Conservation (phyloP, 2,329 filamentous ascomycete genomes). For the Sporothrix brasiliensis region DNA sequence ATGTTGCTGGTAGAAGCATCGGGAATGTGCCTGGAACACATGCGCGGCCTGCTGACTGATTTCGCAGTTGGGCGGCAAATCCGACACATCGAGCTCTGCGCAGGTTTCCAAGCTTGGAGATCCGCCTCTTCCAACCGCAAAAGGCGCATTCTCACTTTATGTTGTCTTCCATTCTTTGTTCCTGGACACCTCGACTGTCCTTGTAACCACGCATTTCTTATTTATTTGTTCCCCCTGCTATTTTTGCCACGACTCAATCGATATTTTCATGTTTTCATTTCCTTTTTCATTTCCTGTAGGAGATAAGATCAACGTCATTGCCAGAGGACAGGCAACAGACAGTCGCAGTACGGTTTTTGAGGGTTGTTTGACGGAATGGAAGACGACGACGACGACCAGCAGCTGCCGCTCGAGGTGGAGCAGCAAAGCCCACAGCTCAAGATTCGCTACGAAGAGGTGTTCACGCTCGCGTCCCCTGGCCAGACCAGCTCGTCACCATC, state of each 20-base stretch:
- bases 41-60: constrained; percentile 26
- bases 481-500: constrained; percentile 36
- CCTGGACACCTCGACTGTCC: not conserved
- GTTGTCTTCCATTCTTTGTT: not conserved
- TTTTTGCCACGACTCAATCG: too few species aligned
- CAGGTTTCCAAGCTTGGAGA: constrained; percentile 14
- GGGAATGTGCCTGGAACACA: constrained; percentile 20
- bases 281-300: not conserved
- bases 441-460: constrained; percentile 31
- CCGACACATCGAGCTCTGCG: not conserved
- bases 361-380: not conserved
- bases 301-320: not conserved
- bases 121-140: not conserved
- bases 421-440: constrained; percentile 16
- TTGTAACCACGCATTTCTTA: not conserved
- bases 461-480: constrained; percentile 52
- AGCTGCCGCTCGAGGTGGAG: constrained; percentile 23
- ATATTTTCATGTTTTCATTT: not conserved
- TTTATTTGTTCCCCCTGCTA: not conserved
- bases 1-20: constrained; percentile 22
- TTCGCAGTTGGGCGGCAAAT: constrained; percentile 20
- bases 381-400: constrained; percentile 28
- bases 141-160: not conserved
- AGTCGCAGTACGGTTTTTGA: not conserved
- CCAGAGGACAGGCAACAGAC: not conserved